Conservation (phyloP, 192 early-diverging fungal genomes). For the Backusella mclennaniae region DNA sequence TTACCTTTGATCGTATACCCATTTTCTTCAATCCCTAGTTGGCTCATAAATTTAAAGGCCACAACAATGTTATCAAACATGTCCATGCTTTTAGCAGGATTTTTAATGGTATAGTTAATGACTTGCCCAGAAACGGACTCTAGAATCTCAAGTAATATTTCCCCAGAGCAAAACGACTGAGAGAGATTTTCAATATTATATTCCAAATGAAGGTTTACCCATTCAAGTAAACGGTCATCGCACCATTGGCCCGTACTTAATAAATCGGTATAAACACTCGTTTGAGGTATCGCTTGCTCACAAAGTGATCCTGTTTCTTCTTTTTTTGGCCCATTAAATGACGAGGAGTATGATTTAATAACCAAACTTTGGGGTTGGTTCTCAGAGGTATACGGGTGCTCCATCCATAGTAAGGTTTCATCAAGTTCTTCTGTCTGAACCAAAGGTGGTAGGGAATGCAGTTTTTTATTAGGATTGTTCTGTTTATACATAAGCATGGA, state of each 20-base stretch:
- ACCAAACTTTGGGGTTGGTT: neutral
- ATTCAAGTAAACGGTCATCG: neutral
- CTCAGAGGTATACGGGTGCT: neutral
- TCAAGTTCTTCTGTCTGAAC: neutral
- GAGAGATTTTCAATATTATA: neutral
- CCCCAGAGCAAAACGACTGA: neutral
- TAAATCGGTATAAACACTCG: neutral
- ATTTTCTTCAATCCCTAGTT: neutral
- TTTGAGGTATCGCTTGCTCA: neutral
- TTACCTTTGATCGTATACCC: neutral
- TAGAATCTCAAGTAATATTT: neutral
- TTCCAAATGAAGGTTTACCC: neutral
- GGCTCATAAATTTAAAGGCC: neutral
- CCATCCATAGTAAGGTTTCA: neutral
- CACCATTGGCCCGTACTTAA: neutral
- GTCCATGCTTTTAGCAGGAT: neutral
- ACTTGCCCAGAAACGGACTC: neutral
- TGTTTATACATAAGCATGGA: slow-evolving; percentile 9
- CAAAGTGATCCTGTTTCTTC: neutral
- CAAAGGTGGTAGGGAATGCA: neutral
- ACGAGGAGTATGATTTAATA: neutral
- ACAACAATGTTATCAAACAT: neutral
- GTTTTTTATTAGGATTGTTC: neutral
- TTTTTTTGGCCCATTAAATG: neutral
- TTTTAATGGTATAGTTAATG: neutral